Percentiles rank a stretch among this genome's conserved stretches.
phyloP scores from a whole-genome alignment of 2,329 filamentous ascomycete species.

The Monilinia laxa region DNA sequence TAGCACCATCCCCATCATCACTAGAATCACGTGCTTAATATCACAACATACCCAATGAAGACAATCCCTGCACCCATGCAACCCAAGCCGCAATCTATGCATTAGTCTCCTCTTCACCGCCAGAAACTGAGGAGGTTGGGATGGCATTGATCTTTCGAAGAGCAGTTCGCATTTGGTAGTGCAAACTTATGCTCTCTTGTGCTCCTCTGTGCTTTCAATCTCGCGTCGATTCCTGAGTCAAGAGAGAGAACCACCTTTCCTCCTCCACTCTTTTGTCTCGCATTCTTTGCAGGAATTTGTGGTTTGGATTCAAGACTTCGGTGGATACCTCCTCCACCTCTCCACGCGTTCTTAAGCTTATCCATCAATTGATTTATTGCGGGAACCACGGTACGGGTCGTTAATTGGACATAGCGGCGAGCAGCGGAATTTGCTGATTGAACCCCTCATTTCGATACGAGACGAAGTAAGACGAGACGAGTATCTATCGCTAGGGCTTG shows the following conservation, averaged over 20 bases:
- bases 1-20: neutral
- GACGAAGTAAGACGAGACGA: neutral
- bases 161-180: neutral
- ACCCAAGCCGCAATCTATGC: neutral
- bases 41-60: neutral
- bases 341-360: conserved; percentile 3
- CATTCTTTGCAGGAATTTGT: conserved; percentile 12
- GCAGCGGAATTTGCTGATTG: too few relatives aligned
- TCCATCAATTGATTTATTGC: conserved; percentile 8
- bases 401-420: conserved; percentile 21
- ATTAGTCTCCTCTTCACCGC: conserved; percentile 20
- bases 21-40: neutral
- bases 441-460: too few relatives aligned
- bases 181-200: too few relatives aligned
- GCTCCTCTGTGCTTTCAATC: too few relatives aligned
- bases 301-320: neutral
- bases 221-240: neutral
- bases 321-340: neutral
- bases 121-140: conserved; percentile 19
- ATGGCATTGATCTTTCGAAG: conserved; percentile 12
- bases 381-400: conserved; percentile 5
- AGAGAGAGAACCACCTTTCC: conserved; percentile 2
- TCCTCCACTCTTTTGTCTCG: conserved; percentile 19
- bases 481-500: neutral
- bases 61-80: neutral